Evolutionary conservation across 257 asterid species (phyloP), one percentile per base, ranked within the genome.

Genomic region (Rehmannia glutinosa): DNA sequence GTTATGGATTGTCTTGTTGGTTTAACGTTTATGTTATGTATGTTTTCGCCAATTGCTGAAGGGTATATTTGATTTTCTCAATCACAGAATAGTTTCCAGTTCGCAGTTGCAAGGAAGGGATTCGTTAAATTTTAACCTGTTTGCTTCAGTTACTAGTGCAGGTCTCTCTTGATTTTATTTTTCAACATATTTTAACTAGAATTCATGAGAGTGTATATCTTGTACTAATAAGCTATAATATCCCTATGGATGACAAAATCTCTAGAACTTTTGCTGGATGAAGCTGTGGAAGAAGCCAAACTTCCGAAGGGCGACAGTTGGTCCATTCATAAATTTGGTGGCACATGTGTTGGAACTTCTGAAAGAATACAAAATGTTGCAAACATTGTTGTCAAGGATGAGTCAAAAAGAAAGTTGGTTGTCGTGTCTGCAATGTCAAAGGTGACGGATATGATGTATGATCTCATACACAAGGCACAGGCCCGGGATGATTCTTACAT

Each of bases 391-490:
- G 84, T 80, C 49, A 80, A 75, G 52, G 97, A 94, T 73, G 85
- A 69, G 52, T 85, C 99, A 1, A 76, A 84, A 62, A 83, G 97
- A 71, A 91, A 85, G 78, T 71, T 94, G 84, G 95, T 88, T 15
- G 93, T 94, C 3, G 97, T 94, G 69, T 94, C 99, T 45, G 99
- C 97, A 23, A 91, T 91, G 96, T 88, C 99, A 19, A 91, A 94
- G 86, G 97, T 88, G 73, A 91, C 99, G 0, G 99, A 94, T 76
- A 91, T 91, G 96, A 94, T 94, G 96, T 94, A 88, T 67, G 96
- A 81, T 77, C 95, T 94, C 73, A 84, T 94, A 77, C 60, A 78
- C 79, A 94, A 80, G 78, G 97, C 99, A 28, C 86, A 94, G 66
- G 70, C 88, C 12, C 80, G 97, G 16, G 96, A 94, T 59, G 95